A percentile compares a stretch with the other conserved stretches of the same genome.
These are phyloP conservation scores for Auxenochlorella pyrenoidosa DNA, from an alignment of 139 green algal species.

Conservation along the genomic window DNA sequence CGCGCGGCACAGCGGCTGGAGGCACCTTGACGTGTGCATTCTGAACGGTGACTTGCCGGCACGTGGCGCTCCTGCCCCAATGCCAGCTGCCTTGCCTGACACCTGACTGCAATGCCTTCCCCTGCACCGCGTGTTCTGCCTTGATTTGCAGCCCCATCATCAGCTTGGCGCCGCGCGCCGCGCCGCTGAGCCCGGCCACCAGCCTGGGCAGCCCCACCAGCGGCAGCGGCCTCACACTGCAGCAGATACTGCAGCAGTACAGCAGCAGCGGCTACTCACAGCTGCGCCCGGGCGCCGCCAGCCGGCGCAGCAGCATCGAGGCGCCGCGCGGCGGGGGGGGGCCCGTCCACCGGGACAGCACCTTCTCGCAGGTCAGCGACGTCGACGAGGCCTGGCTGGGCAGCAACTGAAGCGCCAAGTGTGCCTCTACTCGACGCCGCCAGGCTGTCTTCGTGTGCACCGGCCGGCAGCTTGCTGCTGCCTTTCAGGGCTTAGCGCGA, in stretches of 20 bases:
- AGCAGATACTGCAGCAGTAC: conserved; percentile 31
- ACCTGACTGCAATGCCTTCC: too few species aligned
- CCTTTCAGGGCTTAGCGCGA: not conserved
- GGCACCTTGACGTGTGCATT: too few species aligned
- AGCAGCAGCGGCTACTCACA: conserved; percentile 20
- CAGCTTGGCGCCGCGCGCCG: not conserved
- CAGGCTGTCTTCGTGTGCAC: not conserved
- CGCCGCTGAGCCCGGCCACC: not conserved
- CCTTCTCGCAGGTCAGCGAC: not conserved
- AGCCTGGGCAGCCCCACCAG: not conserved
- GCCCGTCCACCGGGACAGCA: not conserved
- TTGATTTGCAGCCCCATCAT: not conserved
- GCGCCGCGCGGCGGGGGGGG: not conserved
- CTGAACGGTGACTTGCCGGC: too few species aligned
- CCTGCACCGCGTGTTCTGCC: too few species aligned
- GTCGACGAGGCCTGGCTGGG: not conserved
- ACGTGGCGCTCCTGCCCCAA: too few species aligned
- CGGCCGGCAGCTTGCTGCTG: not conserved
- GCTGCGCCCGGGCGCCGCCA: not conserved
- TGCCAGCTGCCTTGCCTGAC: too few species aligned
- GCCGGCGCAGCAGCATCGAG: conserved; percentile 12
- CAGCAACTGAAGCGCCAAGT: not conserved
- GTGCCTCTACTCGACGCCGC: not conserved
- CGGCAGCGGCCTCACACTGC: conserved; percentile 9
- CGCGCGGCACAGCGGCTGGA: too few species aligned